These are phyloP conservation scores for Umbelopsis isabellina DNA, from an alignment of 192 early-diverging fungal genomes.

Conservation along the genomic window DNA sequence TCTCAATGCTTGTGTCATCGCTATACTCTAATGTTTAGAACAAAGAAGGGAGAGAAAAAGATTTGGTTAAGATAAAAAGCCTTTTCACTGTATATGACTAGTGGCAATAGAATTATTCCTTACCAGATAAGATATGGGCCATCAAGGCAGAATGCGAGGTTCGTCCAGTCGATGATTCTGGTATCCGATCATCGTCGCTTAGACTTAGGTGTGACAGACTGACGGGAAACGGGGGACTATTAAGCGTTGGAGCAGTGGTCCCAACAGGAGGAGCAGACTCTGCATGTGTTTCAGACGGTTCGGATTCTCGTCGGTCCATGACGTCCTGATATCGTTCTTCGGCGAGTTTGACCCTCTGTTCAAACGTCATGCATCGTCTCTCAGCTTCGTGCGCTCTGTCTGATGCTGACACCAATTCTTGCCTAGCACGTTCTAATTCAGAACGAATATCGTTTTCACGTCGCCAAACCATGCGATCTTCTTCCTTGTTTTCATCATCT, in stretches of 20 bases:
- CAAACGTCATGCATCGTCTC: constrained; percentile 28
- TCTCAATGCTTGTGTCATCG: constrained; percentile 66
- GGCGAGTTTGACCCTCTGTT: constrained; percentile 27
- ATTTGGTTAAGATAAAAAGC: neutral
- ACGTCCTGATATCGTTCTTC: constrained; percentile 33
- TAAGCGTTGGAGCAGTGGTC: no score
- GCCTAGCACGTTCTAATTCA: constrained; percentile 29
- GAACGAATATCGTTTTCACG: constrained; percentile 39
- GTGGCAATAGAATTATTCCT: neutral
- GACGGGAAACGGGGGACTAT: neutral
- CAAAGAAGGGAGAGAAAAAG: constrained; percentile 1
- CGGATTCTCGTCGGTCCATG: constrained; percentile 19
- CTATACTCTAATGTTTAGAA: constrained; percentile 45
- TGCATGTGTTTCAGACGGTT: neutral
- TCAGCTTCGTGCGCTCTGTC: constrained; percentile 26
- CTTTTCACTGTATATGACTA: neutral
- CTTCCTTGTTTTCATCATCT: constrained; percentile 64
- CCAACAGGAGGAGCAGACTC: neutral
- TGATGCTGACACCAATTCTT: constrained; percentile 5
- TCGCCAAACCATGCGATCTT: constrained; percentile 45
- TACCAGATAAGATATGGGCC: constrained; percentile 22
- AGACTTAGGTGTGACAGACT: neutral
- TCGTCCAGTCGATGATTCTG: neutral
- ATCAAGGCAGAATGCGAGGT: constrained; percentile 15
- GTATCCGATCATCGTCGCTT: constrained; percentile 11